phyloP scores from a whole-genome alignment of 2,329 filamentous ascomycete genomes.

The Pezicula rhizophila region DNA sequence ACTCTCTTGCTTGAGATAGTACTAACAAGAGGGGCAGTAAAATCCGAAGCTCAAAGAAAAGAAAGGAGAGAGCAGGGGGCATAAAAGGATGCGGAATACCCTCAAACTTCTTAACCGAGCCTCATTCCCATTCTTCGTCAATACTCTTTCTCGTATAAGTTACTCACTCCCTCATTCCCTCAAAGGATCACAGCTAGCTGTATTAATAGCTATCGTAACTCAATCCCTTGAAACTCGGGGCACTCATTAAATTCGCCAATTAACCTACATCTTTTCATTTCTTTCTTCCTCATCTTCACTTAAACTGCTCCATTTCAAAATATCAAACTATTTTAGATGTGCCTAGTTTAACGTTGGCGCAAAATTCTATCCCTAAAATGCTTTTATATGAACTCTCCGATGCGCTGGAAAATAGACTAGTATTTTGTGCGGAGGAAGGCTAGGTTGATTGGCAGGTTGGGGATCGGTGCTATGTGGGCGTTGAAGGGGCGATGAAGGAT shows the following conservation, averaged over 20 bases:
- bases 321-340: constrained; percentile 35
- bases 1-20: constrained; percentile 25
- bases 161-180: constrained; percentile 45
- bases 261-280: constrained; percentile 14
- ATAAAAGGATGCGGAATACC: constrained; percentile 45
- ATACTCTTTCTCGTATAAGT: constrained; percentile 36
- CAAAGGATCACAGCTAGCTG: constrained; percentile 38
- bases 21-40: constrained; percentile 1
- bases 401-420: constrained; percentile 28
- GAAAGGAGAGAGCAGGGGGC: constrained; percentile 16
- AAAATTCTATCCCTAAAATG: constrained; percentile 34
- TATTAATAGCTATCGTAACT: constrained; percentile 35
- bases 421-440: constrained; percentile 33
- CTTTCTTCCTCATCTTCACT: constrained; percentile 9
- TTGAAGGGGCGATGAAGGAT: constrained; percentile 41
- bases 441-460: constrained; percentile 34
- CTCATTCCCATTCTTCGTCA: constrained; percentile 38
- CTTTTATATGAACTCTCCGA: constrained; percentile 34
- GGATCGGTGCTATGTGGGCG: constrained; percentile 35
- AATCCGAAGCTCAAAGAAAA: not conserved
- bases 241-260: constrained; percentile 30
- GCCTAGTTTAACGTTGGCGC: constrained; percentile 39
- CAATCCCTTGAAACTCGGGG: constrained; percentile 29
- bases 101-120: constrained; percentile 38
- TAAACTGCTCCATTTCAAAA: constrained; percentile 27